Evolutionary conservation across 306 rosid species (phyloP).

Genomic region (Prunus armeniaca): DNA sequence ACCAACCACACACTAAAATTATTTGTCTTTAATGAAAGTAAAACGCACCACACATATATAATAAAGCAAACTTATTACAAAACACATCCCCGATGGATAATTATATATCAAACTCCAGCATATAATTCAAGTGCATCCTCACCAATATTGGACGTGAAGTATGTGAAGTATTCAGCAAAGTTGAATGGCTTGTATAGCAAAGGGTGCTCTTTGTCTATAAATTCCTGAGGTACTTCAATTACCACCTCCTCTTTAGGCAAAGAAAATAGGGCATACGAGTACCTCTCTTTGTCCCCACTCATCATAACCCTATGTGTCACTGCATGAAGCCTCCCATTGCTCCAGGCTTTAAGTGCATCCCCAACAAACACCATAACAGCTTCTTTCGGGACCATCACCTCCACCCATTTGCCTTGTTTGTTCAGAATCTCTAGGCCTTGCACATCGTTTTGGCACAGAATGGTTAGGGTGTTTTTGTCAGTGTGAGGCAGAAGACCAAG

Average conservation of each 20-base stretch:
- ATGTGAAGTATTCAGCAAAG: constrained; percentile 26
- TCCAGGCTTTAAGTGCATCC: constrained; percentile 55
- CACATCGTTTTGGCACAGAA: constrained; percentile 45
- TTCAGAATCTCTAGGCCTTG: constrained; percentile 47
- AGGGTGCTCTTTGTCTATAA: constrained; percentile 44
- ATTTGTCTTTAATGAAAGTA: neutral
- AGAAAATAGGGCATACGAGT: constrained; percentile 30
- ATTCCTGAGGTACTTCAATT: constrained; percentile 38
- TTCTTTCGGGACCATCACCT: constrained; percentile 22
- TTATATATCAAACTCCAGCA: constrained; percentile 37
- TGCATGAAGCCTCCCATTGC: constrained; percentile 53
- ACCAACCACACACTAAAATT: neutral
- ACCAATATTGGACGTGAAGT: constrained; percentile 19
- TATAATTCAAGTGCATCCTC: constrained; percentile 34
- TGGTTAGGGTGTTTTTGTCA: constrained; percentile 35
- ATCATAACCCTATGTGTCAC: constrained; percentile 43
- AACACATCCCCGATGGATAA: neutral
- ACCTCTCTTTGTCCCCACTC: constrained; percentile 37
- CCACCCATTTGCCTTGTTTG: constrained; percentile 47
- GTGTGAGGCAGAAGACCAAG: constrained; percentile 41
- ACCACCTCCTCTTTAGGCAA: constrained; percentile 34
- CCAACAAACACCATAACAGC: constrained; percentile 38
- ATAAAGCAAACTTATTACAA: neutral
- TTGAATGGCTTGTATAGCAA: constrained; percentile 39
- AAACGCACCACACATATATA: neutral